A percentile compares a stretch with the other conserved stretches of the same genome.
Conservation (phyloP, 148 eudicot species). For the Chenopodium album region DNA sequence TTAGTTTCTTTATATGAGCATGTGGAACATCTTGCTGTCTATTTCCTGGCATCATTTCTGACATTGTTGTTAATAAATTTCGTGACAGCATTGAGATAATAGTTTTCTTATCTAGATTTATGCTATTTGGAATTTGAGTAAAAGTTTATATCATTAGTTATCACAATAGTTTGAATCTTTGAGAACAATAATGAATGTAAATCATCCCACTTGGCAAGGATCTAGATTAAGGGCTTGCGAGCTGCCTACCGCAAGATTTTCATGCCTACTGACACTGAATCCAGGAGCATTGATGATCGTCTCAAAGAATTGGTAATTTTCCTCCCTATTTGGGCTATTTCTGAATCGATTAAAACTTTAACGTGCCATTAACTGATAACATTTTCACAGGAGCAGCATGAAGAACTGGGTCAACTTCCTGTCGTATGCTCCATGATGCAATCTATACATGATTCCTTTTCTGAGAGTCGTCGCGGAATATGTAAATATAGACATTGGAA, state of each 20-base stretch:
- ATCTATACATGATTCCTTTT: conserved; percentile 77
- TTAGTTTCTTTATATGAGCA: neutral
- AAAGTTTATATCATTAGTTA: neutral
- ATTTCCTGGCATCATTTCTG: neutral
- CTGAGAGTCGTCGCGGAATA: conserved; percentile 85
- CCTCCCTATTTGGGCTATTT: neutral
- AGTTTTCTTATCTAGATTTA: neutral
- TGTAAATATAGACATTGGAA: conserved; percentile 70
- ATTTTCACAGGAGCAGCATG: conserved; percentile 60
- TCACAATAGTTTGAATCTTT: neutral
- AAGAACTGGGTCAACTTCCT: conserved; percentile 59
- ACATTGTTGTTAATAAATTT: neutral
- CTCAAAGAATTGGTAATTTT: conserved; percentile 66
- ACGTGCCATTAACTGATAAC: neutral
- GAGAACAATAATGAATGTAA: conserved; percentile 12
- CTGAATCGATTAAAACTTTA: neutral
- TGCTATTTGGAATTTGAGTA: neutral
- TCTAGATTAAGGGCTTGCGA: conserved; percentile 79
- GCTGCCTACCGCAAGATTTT: conserved; percentile 87
- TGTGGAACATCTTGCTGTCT: neutral
- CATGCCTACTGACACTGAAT: conserved; percentile 55
- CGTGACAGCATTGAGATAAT: neutral
- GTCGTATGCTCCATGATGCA: conserved; percentile 62
- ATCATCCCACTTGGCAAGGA: conserved; percentile 20
- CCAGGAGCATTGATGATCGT: conserved; percentile 67